Percentiles rank a stretch among this genome's conserved stretches.
Evolutionary conservation across 768 basidiomycete species (phyloP).

Genomic region (Russula ochroleuca): DNA sequence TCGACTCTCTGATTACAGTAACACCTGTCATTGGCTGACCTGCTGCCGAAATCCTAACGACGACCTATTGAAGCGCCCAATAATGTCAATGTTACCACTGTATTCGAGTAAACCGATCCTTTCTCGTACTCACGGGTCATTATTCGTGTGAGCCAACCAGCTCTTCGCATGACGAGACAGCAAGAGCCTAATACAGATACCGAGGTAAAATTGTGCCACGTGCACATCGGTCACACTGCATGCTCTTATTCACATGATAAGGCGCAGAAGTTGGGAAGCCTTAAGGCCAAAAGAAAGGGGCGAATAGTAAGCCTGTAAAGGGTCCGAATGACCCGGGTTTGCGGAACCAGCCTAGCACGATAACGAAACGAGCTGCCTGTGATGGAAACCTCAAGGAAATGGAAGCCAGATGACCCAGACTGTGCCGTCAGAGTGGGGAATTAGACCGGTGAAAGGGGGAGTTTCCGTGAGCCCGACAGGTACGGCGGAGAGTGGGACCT

Average conservation of each 20-base stretch:
- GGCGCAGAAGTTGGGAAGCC: neutral
- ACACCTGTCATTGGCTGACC: neutral
- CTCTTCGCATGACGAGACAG: neutral
- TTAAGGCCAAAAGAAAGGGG: neutral
- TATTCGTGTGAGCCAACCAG: neutral
- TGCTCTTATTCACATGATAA: neutral
- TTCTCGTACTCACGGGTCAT: neutral
- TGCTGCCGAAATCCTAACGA: too few relatives aligned
- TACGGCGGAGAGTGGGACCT: neutral
- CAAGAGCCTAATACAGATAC: neutral
- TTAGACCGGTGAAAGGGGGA: neutral
- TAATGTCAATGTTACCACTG: neutral
- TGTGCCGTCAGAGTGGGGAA: neutral
- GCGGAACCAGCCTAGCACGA: neutral
- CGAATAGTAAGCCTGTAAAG: neutral
- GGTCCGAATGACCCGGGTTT: neutral
- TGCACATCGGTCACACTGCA: neutral
- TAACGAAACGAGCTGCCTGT: neutral
- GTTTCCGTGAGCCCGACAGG: neutral
- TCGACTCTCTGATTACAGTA: neutral
- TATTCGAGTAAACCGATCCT: neutral
- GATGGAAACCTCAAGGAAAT: neutral
- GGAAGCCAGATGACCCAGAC: neutral
- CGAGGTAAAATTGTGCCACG: neutral
- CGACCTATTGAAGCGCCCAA: too few relatives aligned